Evolutionary conservation across 2,329 filamentous ascomycete species (phyloP).

Genomic region (Nannizzia gypsea): DNA sequence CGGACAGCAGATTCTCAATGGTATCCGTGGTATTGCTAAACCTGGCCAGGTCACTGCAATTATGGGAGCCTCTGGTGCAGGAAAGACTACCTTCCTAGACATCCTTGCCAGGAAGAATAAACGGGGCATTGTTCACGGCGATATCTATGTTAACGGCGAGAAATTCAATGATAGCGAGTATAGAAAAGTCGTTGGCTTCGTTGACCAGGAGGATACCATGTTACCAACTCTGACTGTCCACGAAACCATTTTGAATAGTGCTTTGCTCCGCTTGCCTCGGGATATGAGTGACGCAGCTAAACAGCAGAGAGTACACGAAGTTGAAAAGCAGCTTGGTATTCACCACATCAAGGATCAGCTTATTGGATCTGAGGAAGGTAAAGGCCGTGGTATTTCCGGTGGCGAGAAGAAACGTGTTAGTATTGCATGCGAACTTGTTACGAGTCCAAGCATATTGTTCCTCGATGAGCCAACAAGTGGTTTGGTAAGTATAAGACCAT

Average conservation of each 20-base stretch:
- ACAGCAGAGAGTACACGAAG: slow-evolving; percentile 79
- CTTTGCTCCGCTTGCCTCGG: slow-evolving; percentile 76
- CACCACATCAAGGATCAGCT: slow-evolving; percentile 86
- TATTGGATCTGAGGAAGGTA: slow-evolving; percentile 91
- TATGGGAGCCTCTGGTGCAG: slow-evolving; percentile 95
- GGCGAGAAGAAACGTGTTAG: slow-evolving; percentile 93
- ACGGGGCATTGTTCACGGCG: slow-evolving; percentile 61
- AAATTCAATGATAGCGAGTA: slow-evolving; percentile 76
- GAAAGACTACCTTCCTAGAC: slow-evolving; percentile 94
- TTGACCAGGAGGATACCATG: slow-evolving; percentile 97
- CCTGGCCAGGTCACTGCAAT: slow-evolving; percentile 94
- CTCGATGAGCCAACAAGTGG: slow-evolving; percentile 95
- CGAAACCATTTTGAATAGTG: slow-evolving; percentile 92
- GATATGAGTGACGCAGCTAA: slow-evolving; percentile 85
- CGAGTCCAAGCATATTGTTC: slow-evolving; percentile 92
- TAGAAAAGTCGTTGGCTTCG: slow-evolving; percentile 85
- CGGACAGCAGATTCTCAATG: slow-evolving; percentile 70
- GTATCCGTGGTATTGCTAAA: slow-evolving; percentile 73
- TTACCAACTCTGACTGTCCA: slow-evolving; percentile 91
- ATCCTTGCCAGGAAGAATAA: slow-evolving; percentile 97
- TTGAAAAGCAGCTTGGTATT: slow-evolving; percentile 92
- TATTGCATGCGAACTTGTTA: slow-evolving; percentile 95
- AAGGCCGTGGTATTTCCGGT: slow-evolving; percentile 87
- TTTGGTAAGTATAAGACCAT: slow-evolving; percentile 52
- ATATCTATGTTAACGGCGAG: slow-evolving; percentile 90